phyloP scores from a whole-genome alignment of 768 basidiomycete species.

The Panaeolus cyanescens region DNA sequence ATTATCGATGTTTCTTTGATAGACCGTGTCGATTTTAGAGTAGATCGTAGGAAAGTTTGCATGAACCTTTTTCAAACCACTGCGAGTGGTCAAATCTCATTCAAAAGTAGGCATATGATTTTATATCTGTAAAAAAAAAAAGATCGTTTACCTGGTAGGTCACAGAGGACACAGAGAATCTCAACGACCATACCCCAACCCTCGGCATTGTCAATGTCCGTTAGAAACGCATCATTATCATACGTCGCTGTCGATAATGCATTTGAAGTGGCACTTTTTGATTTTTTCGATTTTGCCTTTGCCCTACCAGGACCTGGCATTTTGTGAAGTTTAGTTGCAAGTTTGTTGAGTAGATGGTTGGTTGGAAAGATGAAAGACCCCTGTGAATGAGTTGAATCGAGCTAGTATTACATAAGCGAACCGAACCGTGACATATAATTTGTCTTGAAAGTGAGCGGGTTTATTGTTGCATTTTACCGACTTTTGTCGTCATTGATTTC shows the following conservation, averaged over 20 bases:
- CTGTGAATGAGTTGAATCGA: neutral
- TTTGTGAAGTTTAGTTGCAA: neutral
- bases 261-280: constrained; percentile 7
- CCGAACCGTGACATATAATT: neutral
- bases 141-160: constrained; percentile 49
- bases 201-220: constrained; percentile 47
- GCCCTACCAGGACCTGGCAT: constrained; percentile 21
- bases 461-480: too few relatives aligned
- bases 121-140: neutral
- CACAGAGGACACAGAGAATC: constrained; percentile 49
- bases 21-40: constrained; percentile 49
- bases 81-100: constrained; percentile 55
- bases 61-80: constrained; percentile 66
- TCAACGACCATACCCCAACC: constrained; percentile 51
- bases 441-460: too few relatives aligned
- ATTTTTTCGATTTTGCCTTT: constrained; percentile 12
- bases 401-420: neutral
- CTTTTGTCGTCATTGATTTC: neutral
- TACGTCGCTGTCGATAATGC: neutral
- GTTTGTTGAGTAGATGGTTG: neutral
- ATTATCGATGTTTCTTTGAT: constrained; percentile 40
- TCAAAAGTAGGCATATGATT: neutral
- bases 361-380: neutral
- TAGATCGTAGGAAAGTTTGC: constrained; percentile 56
- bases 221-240: constrained; percentile 30